These are phyloP conservation scores for Craterostigma plantagineum DNA, from an alignment of 257 asterid genomes.

Conservation along the genomic window DNA sequence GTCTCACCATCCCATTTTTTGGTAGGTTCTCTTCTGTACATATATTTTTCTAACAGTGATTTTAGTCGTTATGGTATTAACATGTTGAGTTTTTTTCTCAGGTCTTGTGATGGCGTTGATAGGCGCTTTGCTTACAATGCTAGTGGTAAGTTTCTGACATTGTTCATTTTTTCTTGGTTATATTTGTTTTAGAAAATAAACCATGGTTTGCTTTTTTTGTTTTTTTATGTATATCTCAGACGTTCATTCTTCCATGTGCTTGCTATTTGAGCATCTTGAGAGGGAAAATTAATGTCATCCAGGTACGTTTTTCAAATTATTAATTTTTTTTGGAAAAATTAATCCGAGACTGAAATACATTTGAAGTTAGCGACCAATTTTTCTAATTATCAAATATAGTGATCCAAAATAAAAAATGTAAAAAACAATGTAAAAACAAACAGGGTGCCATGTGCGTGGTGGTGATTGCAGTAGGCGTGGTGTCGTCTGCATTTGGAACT, in stretches of 20 bases:
- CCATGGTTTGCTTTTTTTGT: no score
- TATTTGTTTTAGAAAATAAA: no score
- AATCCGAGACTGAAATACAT: no score
- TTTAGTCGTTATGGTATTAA: no score
- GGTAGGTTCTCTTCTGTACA: constrained; percentile 31
- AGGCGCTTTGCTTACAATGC: constrained; percentile 86
- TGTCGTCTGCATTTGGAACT: constrained; percentile 49
- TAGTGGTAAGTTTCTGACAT: constrained; percentile 36
- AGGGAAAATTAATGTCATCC: constrained; percentile 35
- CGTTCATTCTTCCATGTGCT: constrained; percentile 75
- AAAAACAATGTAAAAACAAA: not conserved
- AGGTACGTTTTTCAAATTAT: constrained; percentile 25
- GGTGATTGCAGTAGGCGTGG: constrained; percentile 42
- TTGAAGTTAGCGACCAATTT: no score
- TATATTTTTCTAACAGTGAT: no score
- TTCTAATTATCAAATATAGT: no score
- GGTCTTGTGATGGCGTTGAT: constrained; percentile 81
- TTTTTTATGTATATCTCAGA: constrained; percentile 35
- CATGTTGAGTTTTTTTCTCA: constrained; percentile 7
- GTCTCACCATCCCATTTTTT: constrained; percentile 61
- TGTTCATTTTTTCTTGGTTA: no score
- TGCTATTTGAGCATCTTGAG: constrained; percentile 75
- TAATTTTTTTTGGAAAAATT: no score
- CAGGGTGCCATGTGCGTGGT: constrained; percentile 39
- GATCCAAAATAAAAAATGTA: no score